A percentile compares a stretch with the other conserved stretches of the same genome.
Evolutionary conservation across 768 basidiomycete species (phyloP).

Genomic region (Galerina sulciceps): DNA sequence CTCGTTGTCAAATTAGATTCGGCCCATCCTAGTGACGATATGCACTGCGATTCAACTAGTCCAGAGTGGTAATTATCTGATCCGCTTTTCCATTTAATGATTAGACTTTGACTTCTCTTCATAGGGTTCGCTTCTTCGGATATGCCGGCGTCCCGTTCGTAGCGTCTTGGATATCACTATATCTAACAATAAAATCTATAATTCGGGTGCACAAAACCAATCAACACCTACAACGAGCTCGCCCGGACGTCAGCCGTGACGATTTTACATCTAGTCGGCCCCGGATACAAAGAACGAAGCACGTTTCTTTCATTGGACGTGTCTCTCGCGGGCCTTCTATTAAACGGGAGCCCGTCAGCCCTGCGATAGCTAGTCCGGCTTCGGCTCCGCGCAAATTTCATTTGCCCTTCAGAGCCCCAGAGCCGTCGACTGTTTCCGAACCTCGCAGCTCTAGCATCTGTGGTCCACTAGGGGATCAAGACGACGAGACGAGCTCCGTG

Average conservation of each 20-base stretch:
- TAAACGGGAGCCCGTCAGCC: conserved; percentile 25
- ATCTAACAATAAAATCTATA: conserved; percentile 50
- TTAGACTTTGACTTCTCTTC: neutral
- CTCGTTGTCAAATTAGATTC: conserved; percentile 48
- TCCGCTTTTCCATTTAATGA: neutral
- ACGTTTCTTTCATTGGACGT: neutral
- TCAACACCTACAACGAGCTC: conserved; percentile 40
- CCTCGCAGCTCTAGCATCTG: conserved; percentile 1
- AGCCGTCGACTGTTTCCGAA: neutral
- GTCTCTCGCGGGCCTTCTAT: neutral
- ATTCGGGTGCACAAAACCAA: conserved; percentile 38
- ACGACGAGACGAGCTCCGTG: conserved; percentile 23
- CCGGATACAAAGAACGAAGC: neutral
- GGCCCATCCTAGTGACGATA: conserved; percentile 49
- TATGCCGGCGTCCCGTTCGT: conserved; percentile 63
- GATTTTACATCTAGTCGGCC: conserved; percentile 9
- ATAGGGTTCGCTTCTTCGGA: conserved; percentile 66
- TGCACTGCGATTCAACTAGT: conserved; percentile 63
- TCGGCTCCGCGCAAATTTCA: conserved; percentile 23
- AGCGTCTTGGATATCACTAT: conserved; percentile 54
- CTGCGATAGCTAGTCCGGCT: conserved; percentile 19
- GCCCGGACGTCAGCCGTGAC: conserved; percentile 26
- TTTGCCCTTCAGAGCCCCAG: conserved; percentile 18
- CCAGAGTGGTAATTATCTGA: conserved; percentile 55
- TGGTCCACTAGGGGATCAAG: neutral